Conservation (phyloP, 352 stramenopile species). For the Phytophthora citricola region DNA sequence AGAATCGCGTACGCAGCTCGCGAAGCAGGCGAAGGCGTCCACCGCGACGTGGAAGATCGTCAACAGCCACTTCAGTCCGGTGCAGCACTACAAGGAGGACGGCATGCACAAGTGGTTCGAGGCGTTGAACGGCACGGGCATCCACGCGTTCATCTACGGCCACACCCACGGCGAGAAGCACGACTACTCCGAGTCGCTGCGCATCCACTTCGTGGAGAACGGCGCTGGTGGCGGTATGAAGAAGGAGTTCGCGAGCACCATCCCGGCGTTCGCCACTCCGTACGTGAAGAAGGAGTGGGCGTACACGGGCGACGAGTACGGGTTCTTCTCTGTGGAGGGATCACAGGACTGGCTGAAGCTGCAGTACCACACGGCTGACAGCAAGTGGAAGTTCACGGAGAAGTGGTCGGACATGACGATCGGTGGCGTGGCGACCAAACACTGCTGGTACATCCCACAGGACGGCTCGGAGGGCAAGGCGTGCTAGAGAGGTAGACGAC, state of each 20-base stretch:
- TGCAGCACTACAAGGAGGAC: slow-evolving; percentile 12
- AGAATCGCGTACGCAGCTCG: slow-evolving; percentile 10
- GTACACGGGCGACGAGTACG: slow-evolving; percentile 20
- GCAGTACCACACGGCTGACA: slow-evolving; percentile 24
- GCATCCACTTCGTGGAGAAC: slow-evolving; percentile 27
- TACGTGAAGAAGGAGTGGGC: slow-evolving; percentile 17
- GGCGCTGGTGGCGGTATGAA: slow-evolving; percentile 23
- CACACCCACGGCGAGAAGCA: slow-evolving; percentile 15
- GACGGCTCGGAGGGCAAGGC: slow-evolving; percentile 21
- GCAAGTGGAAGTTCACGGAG: slow-evolving; percentile 17
- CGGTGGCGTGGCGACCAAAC: slow-evolving; percentile 20
- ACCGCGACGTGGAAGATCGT: slow-evolving; percentile 14
- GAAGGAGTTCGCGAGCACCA: slow-evolving; percentile 19
- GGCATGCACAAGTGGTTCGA: slow-evolving; percentile 32
- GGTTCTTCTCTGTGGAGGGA: slow-evolving; percentile 19
- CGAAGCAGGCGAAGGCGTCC: slow-evolving; percentile 1
- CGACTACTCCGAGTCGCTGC: slow-evolving; percentile 21
- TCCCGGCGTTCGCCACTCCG: slow-evolving; percentile 7
- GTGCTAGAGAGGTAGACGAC: background rate
- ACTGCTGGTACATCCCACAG: slow-evolving; percentile 28
- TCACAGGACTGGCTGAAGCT: slow-evolving; percentile 28
- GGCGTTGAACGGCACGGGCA: slow-evolving; percentile 5
- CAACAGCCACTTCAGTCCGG: slow-evolving; percentile 2
- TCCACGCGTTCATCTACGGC: slow-evolving; percentile 20
- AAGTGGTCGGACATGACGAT: slow-evolving; percentile 11